These are phyloP conservation scores for Saksenaea vasiformis DNA, from an alignment of 371 early-diverging fungal genomes.

Conservation along the genomic window DNA sequence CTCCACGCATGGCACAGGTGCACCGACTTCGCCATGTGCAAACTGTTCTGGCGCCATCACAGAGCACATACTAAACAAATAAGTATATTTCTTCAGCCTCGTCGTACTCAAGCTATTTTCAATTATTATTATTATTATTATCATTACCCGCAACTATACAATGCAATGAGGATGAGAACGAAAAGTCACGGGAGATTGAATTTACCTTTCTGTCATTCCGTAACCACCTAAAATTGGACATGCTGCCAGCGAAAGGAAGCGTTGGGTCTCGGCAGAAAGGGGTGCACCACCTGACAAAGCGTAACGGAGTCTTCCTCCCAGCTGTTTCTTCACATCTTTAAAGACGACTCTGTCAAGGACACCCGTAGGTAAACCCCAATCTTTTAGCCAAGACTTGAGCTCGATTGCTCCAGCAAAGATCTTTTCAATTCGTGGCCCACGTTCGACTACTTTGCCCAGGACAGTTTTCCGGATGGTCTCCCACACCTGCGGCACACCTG, in stretches of 20 bases:
- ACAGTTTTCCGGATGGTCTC: constrained; percentile 80
- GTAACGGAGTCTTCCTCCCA: constrained; percentile 76
- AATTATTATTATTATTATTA: no score
- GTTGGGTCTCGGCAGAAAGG: constrained; percentile 67
- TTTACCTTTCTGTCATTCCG: constrained; percentile 49
- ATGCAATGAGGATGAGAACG: not conserved
- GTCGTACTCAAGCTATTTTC: no score
- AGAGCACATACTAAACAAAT: constrained; percentile 24
- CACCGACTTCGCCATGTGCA: constrained; percentile 72
- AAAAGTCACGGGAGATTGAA: not conserved
- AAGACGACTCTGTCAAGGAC: constrained; percentile 74
- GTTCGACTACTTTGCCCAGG: constrained; percentile 47
- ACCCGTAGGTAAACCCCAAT: constrained; percentile 53
- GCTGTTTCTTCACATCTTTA: constrained; percentile 65
- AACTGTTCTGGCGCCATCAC: constrained; percentile 66
- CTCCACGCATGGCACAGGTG: constrained; percentile 81
- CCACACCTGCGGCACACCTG: constrained; percentile 87
- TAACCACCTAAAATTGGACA: constrained; percentile 75
- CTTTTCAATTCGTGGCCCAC: constrained; percentile 19
- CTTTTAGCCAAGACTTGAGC: constrained; percentile 56
- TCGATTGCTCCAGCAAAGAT: constrained; percentile 60
- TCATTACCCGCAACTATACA: constrained; percentile 23
- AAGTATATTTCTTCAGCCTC: not conserved
- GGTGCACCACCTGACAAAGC: constrained; percentile 87
- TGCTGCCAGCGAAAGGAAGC: constrained; percentile 69